phyloP scores from a whole-genome alignment of 2,329 filamentous ascomycete genomes.

The Colletotrichum tamarilloi region DNA sequence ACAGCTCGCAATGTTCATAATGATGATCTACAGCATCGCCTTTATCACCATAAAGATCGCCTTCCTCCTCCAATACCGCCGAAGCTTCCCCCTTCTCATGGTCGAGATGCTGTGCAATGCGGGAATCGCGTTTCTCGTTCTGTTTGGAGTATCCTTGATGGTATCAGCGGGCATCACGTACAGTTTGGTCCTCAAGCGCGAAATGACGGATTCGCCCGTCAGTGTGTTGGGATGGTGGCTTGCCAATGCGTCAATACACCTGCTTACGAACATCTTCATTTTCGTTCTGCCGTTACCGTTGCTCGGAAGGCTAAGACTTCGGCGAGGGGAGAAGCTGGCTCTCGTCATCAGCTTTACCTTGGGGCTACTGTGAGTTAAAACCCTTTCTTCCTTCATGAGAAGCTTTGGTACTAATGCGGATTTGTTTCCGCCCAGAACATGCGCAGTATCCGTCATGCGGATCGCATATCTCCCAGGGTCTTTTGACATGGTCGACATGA shows the following conservation, averaged over 20 bases:
- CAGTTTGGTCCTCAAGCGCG: neutral
- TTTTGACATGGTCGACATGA: slow-evolving; percentile 42
- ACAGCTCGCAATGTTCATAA: slow-evolving; percentile 41
- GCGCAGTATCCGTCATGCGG: slow-evolving; percentile 40
- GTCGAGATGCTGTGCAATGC: slow-evolving; percentile 34
- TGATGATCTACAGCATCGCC: slow-evolving; percentile 45
- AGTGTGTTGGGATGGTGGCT: slow-evolving; percentile 31
- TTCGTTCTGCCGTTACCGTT: slow-evolving; percentile 34
- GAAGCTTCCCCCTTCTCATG: slow-evolving; percentile 39
- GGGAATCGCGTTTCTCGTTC: slow-evolving; percentile 25
- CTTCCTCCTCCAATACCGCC: slow-evolving; percentile 51
- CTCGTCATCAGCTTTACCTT: slow-evolving; percentile 32
- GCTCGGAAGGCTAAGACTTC: slow-evolving; percentile 21
- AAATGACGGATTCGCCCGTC: slow-evolving; percentile 2
- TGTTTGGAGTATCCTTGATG: slow-evolving; percentile 30
- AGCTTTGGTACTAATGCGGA: neutral
- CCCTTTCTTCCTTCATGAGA: neutral
- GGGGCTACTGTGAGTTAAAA: slow-evolving; percentile 31
- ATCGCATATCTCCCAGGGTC: slow-evolving; percentile 44
- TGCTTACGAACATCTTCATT: slow-evolving; percentile 36
- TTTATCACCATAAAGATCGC: slow-evolving; percentile 47
- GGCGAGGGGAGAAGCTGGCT: slow-evolving; percentile 25
- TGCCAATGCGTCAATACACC: slow-evolving; percentile 28
- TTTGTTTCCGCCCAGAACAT: slow-evolving; percentile 1
- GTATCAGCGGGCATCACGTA: slow-evolving; percentile 20